Base-by-base conservation (phyloP, 2,329 filamentous ascomycete species). In the Dryadomyces sulphureus region DNA sequence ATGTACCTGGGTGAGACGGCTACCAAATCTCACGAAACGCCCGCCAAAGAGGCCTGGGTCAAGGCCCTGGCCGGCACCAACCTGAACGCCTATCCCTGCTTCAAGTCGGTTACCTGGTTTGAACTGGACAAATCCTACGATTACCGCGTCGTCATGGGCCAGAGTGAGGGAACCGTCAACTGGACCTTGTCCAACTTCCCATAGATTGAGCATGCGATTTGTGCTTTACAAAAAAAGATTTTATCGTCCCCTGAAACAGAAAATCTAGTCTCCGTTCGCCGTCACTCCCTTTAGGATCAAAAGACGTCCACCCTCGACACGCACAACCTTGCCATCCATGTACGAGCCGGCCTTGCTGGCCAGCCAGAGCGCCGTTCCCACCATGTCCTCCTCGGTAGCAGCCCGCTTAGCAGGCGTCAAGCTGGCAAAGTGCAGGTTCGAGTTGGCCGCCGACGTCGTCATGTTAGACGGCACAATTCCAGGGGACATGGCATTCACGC, bases 261-360 rank as follows among this genome's bases (percentile, higher is more conserved):
- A n/a, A n/a, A n/a, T n/a, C 27, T 30, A 46, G n/a, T 46, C 45
- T 12, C 19, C 30, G 22, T 46, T 46, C 2, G 30, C 35, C 8
- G 40, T 38, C 30, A 47, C 45, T 7, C 45, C 45, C 14, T 25
- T 38, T 17, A 47, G 20, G 8, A 47, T 38, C 17, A 47, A 24
- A 24, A 47, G 24, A 16, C 45, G 21, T 1, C 45, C 45, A 3
- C 45, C 45, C 35, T 47, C 45, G 19, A 47, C 45, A 5, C 45
- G 45, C 11, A 47, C 45, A 17, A 47, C 45, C 34, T 47, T 47
- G 40, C 45, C 45, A 24, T 47, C 45, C 45, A 47, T 47, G 20
- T 43, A 47, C 8, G 45, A 32, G 8, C 45, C 45, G 4, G 40
- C 45, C 16, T 38, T 32, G 32, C 45, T 47, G 32, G 45, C n/a